These are phyloP conservation scores for Erodium trifolium DNA, from an alignment of 441 rosid genomes.

Conservation along the genomic window DNA sequence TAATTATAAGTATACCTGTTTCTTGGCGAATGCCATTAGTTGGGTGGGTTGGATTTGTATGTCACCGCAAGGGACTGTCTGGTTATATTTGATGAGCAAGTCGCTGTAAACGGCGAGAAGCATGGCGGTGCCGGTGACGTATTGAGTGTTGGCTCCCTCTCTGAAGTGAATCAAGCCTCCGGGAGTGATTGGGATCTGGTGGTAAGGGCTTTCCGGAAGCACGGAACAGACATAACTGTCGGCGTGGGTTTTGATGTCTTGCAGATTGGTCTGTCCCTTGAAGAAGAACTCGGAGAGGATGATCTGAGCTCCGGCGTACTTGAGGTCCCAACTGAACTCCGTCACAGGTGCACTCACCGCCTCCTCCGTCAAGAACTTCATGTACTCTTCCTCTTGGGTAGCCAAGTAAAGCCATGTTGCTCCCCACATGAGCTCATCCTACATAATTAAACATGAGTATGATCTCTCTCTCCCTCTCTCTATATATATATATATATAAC, in stretches of 20 bases:
- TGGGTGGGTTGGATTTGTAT: no score
- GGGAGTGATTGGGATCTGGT: constrained; percentile 47
- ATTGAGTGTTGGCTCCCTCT: constrained; percentile 82
- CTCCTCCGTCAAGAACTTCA: constrained; percentile 47
- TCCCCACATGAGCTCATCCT: constrained; percentile 96
- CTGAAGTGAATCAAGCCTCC: constrained; percentile 74
- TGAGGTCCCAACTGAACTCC: constrained; percentile 94
- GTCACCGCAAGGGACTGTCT: constrained; percentile 48
- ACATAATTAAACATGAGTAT: background rate
- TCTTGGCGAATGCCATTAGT: constrained; percentile 51
- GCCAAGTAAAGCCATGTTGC: constrained; percentile 81
- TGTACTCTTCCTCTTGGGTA: constrained; percentile 29
- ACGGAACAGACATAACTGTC: constrained; percentile 69
- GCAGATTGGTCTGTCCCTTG: constrained; percentile 36
- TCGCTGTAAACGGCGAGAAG: constrained; percentile 52
- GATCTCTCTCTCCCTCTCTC: no score
- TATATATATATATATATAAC: no score
- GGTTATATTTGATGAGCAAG: constrained; percentile 33
- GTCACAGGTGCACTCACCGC: constrained; percentile 46
- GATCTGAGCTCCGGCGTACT: constrained; percentile 76
- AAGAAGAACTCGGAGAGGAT: constrained; percentile 50
- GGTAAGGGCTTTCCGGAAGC: constrained; percentile 64
- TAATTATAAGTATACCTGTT: constrained; percentile 37
- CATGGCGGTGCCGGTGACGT: constrained; percentile 60
- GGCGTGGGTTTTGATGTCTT: constrained; percentile 43